These are phyloP conservation scores for Trypanosomatidae sp. DNA, from an alignment of 208 protist species.

Conservation along the genomic window DNA sequence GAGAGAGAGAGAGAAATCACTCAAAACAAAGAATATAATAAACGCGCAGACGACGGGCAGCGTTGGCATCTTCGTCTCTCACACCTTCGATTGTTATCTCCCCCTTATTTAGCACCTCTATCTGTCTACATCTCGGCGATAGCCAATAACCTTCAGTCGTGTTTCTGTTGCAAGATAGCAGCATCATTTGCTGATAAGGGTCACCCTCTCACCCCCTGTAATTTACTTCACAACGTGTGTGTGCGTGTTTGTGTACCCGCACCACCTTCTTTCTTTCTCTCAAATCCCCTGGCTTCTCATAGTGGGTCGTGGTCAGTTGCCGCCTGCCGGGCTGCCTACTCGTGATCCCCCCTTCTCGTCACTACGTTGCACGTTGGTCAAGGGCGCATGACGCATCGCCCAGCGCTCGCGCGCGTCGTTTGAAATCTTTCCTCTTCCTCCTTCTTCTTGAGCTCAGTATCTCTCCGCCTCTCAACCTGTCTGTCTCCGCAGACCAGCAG, in stretches of 20 bases:
- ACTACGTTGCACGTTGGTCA: background rate
- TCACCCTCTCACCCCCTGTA: background rate
- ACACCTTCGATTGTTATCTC: background rate
- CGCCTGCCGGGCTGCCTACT: background rate
- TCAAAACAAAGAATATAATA: background rate
- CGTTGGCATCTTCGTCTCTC: background rate
- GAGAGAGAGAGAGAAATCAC: background rate
- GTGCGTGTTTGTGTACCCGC: background rate
- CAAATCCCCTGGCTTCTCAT: background rate
- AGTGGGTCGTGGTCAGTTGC: background rate
- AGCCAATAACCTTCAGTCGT: background rate
- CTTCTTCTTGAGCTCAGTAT: too few species aligned
- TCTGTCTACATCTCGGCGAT: background rate
- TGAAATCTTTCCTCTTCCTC: too few species aligned
- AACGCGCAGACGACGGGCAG: background rate
- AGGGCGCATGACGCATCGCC: background rate
- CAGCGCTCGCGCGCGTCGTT: background rate
- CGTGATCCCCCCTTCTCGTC: background rate
- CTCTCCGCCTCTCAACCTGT: too few species aligned
- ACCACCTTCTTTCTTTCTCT: background rate
- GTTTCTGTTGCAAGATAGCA: background rate
- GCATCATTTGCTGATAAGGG: background rate
- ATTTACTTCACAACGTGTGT: background rate
- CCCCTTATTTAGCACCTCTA: background rate
- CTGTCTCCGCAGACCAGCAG: too few species aligned